Base-by-base conservation (phyloP, 2,329 filamentous ascomycete species). In the Ceratocystis harringtonii region DNA sequence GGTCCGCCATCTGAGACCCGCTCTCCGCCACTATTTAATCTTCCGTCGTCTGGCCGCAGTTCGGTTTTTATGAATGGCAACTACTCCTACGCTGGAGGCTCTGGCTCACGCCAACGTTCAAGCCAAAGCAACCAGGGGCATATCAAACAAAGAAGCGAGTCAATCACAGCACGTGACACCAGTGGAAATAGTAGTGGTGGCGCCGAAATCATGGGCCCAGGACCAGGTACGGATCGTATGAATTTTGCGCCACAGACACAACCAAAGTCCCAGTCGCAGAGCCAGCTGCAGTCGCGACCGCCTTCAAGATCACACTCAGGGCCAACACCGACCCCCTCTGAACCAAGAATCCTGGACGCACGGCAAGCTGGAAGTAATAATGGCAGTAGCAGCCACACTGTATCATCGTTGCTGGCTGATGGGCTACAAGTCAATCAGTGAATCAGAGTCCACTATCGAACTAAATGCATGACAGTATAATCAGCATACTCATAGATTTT, bases 71-170 rank as follows among this genome's bases (percentile, higher is more conserved):
- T 19, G 50, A 63, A 32, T 30, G 45, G 12, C 25, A 82, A 81
- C 65, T 52, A 80, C 80, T 2, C 79, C 79, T 25, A 78, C 78
- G 7, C 77, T 78, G 69, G 61, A 30, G 61, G 61, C 8, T 28
- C 57, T 5, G 57, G 64, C 19, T 80, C 82, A 72, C 78, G 81
- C 68, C 77, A 81, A 68, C 81, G 80, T 60, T 85, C 81, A 60
- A 80, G 86, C 69, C 83, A 86, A 70, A 79, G 81, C 71, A 89
- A 85, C 74, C 86, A 88, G 71, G 73, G 83, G 67, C 41, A 48
- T 5, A 25, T 19, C n/a, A 28, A 32, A 28, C 61, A 62, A 8
- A 55, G 64, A 57, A 43, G 64, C 28, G 64, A 65, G 8, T 41
- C 30, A n/a, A 22, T 28, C 6, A 50, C 45, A 25, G 61, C n/a